phyloP scores from a whole-genome alignment of 1,284 basidiomycete species.

The Stereum hirsutum region DNA sequence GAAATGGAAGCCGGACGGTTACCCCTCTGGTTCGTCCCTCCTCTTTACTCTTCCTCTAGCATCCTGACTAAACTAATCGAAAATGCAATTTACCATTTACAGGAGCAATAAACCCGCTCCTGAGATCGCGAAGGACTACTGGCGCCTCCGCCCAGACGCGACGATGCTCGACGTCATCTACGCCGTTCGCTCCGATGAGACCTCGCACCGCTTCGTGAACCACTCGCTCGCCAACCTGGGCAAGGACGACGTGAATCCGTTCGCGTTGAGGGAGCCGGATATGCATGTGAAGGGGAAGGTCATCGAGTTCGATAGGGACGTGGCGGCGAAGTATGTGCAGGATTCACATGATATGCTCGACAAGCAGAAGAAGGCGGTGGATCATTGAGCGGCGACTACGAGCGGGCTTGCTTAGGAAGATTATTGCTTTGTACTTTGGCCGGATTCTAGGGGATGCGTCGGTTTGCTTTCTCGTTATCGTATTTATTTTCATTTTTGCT shows the following conservation, averaged over 20 bases:
- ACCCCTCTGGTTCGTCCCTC: slow-evolving; percentile 66
- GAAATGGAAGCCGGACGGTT: slow-evolving; percentile 83
- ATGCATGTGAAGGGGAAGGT: slow-evolving; percentile 74
- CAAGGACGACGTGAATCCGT: slow-evolving; percentile 80
- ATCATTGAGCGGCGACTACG: too few relatives aligned
- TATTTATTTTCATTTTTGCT: too few relatives aligned
- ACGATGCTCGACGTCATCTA: slow-evolving; percentile 84
- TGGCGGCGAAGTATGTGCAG: slow-evolving; percentile 10
- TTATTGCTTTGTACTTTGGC: too few relatives aligned
- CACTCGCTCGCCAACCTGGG: slow-evolving; percentile 86
- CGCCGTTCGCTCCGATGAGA: slow-evolving; percentile 89
- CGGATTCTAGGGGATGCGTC: too few relatives aligned
- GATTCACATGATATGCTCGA: slow-evolving; percentile 5
- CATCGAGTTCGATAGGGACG: slow-evolving; percentile 34
- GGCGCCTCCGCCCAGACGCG: slow-evolving; percentile 70
- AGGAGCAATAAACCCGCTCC: slow-evolving; percentile 67
- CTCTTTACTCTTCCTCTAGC: slow-evolving; percentile 1
- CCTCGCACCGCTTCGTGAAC: slow-evolving; percentile 88
- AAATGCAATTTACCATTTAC: too few relatives aligned
- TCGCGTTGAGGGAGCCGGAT: slow-evolving; percentile 83
- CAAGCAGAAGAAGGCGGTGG: neutral
- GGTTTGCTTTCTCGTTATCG: too few relatives aligned
- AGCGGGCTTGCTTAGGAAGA: too few relatives aligned
- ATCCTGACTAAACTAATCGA: neutral
- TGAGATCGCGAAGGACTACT: slow-evolving; percentile 89